Conservation (phyloP, 2,329 filamentous ascomycete species). For the Uncinocarpus reesii region DNA sequence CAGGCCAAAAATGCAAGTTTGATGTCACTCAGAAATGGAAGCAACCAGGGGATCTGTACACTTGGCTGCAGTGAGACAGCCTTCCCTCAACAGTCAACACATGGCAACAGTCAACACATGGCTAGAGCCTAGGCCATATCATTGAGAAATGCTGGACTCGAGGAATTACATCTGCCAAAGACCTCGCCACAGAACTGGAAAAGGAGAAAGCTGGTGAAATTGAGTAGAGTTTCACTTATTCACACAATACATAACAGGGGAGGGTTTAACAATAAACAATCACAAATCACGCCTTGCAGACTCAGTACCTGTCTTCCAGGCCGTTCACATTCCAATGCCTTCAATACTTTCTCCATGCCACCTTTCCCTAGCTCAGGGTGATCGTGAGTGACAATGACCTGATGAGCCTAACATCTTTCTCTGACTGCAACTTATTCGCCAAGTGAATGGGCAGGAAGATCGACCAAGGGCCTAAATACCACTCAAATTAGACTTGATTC, state of each 20-base stretch:
- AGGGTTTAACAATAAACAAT: no score
- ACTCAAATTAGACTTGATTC: not conserved
- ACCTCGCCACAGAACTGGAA: no score
- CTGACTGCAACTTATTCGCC: constrained; percentile 10
- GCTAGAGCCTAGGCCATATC: constrained; percentile 11
- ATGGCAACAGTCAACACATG: constrained; percentile 10
- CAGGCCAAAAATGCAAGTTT: constrained; percentile 10
- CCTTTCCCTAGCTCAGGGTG: no score
- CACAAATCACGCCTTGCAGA: no score
- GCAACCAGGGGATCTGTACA: not conserved
- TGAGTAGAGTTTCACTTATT: no score
- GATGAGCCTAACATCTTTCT: constrained; percentile 18
- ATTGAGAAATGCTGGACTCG: constrained; percentile 14
- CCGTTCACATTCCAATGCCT: no score
- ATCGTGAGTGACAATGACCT: no score
- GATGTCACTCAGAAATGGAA: constrained; percentile 8
- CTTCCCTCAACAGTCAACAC: constrained; percentile 7
- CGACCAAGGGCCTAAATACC: constrained; percentile 12
- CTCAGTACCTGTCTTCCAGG: no score
- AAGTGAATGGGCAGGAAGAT: constrained; percentile 25
- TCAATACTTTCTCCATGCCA: no score
- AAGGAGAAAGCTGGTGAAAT: no score
- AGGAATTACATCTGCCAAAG: constrained; percentile 11
- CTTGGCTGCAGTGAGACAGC: not conserved
- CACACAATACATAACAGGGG: no score